Evolutionary conservation across 2,329 filamentous ascomycete genomes (phyloP).

Genomic region (Aureobasidium melanogenum): DNA sequence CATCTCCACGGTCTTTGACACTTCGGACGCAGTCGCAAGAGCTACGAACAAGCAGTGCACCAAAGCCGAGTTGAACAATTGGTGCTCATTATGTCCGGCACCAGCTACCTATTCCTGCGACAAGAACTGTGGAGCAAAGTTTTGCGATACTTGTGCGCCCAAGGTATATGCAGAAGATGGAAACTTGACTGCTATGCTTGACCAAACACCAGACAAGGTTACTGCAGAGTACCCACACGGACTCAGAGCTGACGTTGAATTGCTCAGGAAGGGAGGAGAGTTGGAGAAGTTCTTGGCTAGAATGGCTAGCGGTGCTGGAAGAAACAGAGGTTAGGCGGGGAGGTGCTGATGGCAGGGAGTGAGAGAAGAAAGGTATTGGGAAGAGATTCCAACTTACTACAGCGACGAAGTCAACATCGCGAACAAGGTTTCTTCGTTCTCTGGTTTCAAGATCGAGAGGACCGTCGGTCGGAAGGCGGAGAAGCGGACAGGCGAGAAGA

Average conservation of each 20-base stretch:
- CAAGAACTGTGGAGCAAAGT: conserved; percentile 24
- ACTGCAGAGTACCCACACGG: conserved; percentile 17
- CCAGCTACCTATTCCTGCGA: conserved; percentile 31
- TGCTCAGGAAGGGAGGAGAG: conserved; percentile 25
- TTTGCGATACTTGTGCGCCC: conserved; percentile 24
- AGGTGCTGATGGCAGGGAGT: too few species aligned
- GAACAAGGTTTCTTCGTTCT: too few species aligned
- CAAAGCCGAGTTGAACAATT: too few species aligned
- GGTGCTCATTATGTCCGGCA: conserved; percentile 33
- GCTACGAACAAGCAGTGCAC: too few species aligned
- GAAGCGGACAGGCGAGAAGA: background rate
- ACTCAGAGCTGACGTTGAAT: conserved; percentile 27
- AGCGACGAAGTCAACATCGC: too few species aligned
- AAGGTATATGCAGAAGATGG: conserved; percentile 18
- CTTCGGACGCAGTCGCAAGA: background rate
- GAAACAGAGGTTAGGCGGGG: background rate
- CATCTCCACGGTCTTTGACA: background rate
- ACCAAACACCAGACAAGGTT: conserved; percentile 13
- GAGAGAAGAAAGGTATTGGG: too few species aligned
- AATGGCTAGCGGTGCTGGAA: background rate
- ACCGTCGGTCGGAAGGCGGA: background rate
- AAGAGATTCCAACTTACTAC: too few species aligned
- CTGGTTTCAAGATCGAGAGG: too few species aligned
- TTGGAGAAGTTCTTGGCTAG: conserved; percentile 22
- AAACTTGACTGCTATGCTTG: conserved; percentile 19